Evolutionary conservation across 352 stramenopile genomes (phyloP), one percentile per base, ranked within the genome.

Genomic region (Phytophthora pini): DNA sequence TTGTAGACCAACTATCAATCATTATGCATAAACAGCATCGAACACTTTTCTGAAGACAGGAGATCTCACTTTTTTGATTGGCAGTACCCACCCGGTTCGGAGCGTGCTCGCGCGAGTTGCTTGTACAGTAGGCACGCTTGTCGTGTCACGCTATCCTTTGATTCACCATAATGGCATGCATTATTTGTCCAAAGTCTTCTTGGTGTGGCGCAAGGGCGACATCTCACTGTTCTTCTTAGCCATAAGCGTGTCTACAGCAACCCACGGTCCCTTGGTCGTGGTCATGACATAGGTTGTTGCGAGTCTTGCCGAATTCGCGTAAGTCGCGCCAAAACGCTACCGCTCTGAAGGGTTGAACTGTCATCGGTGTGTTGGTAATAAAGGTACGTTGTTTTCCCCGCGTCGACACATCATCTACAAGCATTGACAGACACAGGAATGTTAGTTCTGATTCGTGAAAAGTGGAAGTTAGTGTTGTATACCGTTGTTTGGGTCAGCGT

Each of bases 181-280:
- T 75, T 56, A 78, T 39, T 77, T 44, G 46, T 75, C 41, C 41
- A 66, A 43, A 8, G 61, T 64, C 27, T 76, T 76, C 48, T 76
- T 79, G 43, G 51, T 39, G 40, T 79, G 58, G 41, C 27, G 50
- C 29, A 77, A 10, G 4, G 84, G 79, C 17, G 82, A 88, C 70
- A 73, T 91, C 29, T 71, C 38, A 34, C 74, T 90, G 51, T 91
- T 79, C 20, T 69, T 70, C 27, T 74, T 57, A 8, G 74, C 71
- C 9, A 68, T 76, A 40, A 88, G 62, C 26, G 62, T 69, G 63
- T 90, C 80, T 50, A 90, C 83, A 22, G 80, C 55, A 48, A 80
- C 84, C 84, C 86, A 92, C 11, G 86, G 86, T 24, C 82, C 83
- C 62, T 85, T 89, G 17, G 17, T 20, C 17, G 17, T 20, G 17